phyloP scores from a whole-genome alignment of 2,329 filamentous ascomycete species.

The Pyricularia sp. region DNA sequence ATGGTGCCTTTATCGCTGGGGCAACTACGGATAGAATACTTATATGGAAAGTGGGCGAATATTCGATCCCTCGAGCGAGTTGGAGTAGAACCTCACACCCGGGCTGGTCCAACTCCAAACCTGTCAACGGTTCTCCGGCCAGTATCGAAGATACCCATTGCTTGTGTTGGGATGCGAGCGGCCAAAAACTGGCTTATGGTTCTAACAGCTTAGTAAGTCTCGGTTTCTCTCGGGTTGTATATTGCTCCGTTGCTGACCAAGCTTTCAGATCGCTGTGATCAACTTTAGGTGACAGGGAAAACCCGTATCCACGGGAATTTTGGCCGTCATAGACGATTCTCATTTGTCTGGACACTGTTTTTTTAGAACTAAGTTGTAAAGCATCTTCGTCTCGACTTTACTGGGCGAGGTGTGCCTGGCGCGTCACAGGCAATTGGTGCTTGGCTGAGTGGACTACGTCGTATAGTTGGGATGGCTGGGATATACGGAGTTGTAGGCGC shows the following conservation, averaged over 20 bases:
- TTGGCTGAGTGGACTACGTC: neutral
- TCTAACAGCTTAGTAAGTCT: conserved; percentile 50
- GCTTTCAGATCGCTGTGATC: conserved; percentile 13
- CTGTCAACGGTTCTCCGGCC: conserved; percentile 41
- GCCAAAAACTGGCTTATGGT: conserved; percentile 54
- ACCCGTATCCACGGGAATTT: neutral
- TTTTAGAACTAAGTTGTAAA: neutral
- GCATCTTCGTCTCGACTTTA: neutral
- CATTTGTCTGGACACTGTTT: neutral
- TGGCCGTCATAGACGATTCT: neutral
- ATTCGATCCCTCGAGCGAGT: conserved; percentile 46
- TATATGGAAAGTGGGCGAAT: conserved; percentile 56
- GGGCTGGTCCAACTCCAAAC: conserved; percentile 50
- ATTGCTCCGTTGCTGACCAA: neutral
- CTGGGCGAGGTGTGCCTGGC: neutral
- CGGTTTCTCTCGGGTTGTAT: neutral
- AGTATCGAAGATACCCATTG: conserved; percentile 46
- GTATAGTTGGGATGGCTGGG: neutral
- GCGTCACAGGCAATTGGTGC: neutral
- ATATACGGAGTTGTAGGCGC: neutral
- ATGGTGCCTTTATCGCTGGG: conserved; percentile 53
- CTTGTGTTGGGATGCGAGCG: conserved; percentile 52
- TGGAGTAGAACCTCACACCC: conserved; percentile 47
- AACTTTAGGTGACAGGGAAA: conserved; percentile 11
- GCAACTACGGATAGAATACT: conserved; percentile 49